phyloP scores from a whole-genome alignment of 371 early-diverging fungal genomes.

The Syncephalastrum contaminatum region DNA sequence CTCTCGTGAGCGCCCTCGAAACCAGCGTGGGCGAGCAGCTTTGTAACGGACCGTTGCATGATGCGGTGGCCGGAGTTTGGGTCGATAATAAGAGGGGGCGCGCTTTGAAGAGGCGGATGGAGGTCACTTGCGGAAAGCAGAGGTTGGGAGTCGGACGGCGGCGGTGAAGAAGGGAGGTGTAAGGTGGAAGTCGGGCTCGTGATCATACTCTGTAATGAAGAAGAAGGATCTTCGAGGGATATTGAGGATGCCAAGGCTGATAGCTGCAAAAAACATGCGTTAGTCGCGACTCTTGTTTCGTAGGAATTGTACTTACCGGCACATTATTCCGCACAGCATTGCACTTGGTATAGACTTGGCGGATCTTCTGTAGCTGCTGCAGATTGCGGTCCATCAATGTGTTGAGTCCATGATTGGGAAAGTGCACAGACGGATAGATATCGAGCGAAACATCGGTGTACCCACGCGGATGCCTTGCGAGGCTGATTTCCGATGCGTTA shows the following conservation, averaged over 20 bases:
- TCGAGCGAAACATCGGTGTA: slow-evolving; percentile 48
- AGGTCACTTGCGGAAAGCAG: background rate
- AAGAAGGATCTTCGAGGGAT: slow-evolving; percentile 10
- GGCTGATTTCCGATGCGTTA: background rate
- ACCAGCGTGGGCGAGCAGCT: slow-evolving; percentile 82
- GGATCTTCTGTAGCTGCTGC: slow-evolving; percentile 61
- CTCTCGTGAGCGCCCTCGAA: slow-evolving; percentile 75
- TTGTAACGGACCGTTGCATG: slow-evolving; percentile 60
- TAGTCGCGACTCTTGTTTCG: background rate
- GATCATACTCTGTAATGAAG: background rate
- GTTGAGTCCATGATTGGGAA: slow-evolving; percentile 61
- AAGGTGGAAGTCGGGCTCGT: background rate
- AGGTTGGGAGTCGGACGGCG: background rate
- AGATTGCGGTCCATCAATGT: slow-evolving; percentile 63
- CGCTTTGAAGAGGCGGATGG: slow-evolving; percentile 6
- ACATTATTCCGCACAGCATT: slow-evolving; percentile 64
- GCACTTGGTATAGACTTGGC: slow-evolving; percentile 74
- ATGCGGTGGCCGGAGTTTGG: slow-evolving; percentile 56
- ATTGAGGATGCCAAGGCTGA: slow-evolving; percentile 30
- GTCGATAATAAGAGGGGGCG: slow-evolving; percentile 57
- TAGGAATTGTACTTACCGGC: slow-evolving; percentile 39
- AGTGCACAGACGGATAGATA: slow-evolving; percentile 58
- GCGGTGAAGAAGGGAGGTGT: background rate
- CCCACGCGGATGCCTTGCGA: slow-evolving; percentile 5
- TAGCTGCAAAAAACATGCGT: slow-evolving; percentile 14